A percentile compares a stretch with the other conserved stretches of the same genome.
Evolutionary conservation across 805 yeast genomes (phyloP).

Genomic region (Pichia sporocuriosa): DNA sequence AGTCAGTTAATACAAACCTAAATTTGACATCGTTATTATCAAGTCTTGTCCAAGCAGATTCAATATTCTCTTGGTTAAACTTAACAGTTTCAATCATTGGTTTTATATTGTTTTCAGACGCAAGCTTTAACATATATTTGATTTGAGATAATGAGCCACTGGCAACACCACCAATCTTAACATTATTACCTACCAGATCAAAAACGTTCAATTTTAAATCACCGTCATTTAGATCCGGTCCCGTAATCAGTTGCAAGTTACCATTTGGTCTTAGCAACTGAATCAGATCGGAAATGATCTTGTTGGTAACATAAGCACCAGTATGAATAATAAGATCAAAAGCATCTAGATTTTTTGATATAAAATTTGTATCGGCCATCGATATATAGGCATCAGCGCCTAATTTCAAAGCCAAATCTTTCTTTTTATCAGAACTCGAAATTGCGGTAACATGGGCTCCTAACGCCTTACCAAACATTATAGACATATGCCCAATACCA

Average conservation of each 20-base stretch:
- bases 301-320: slow-evolving; percentile 35
- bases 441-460: slow-evolving; percentile 54
- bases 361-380: slow-evolving; percentile 44
- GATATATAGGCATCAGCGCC: slow-evolving; percentile 51
- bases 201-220: background rate
- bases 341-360: slow-evolving; percentile 21
- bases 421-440: slow-evolving; percentile 45
- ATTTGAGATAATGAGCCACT: slow-evolving; percentile 42
- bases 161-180: slow-evolving; percentile 23
- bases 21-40: slow-evolving; percentile 44
- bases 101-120: slow-evolving; percentile 38
- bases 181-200: slow-evolving; percentile 1
- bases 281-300: slow-evolving; percentile 18
- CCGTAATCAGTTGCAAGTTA: slow-evolving; percentile 24
- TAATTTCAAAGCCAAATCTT: slow-evolving; percentile 39
- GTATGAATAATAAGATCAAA: slow-evolving; percentile 44
- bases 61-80: slow-evolving; percentile 36
- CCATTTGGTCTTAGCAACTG: slow-evolving; percentile 26
- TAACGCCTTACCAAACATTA: slow-evolving; percentile 47
- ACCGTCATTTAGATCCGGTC: slow-evolving; percentile 13
- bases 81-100: slow-evolving; percentile 48
- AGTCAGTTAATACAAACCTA: slow-evolving; percentile 46
- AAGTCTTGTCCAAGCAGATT: slow-evolving; percentile 39
- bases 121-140: slow-evolving; percentile 39
- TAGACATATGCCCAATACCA: slow-evolving; percentile 39